phyloP scores from a whole-genome alignment of 352 stramenopile species.

The Pythium rishiriense region DNA sequence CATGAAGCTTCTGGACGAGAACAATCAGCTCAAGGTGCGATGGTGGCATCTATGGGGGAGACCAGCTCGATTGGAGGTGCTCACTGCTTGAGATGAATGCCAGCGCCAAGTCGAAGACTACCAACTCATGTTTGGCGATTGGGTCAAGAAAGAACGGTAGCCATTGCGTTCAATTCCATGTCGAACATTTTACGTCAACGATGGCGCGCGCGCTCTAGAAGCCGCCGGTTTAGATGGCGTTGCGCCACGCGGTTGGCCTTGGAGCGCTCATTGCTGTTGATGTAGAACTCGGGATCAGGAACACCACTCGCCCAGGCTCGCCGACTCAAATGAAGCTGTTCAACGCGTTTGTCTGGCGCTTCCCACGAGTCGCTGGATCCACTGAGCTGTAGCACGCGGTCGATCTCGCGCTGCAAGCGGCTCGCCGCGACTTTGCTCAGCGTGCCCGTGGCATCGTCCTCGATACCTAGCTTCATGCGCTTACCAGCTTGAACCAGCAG shows the following conservation, averaged over 20 bases:
- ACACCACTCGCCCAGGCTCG: conserved; percentile 48
- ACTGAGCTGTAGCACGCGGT: conserved; percentile 30
- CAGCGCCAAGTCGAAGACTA: conserved; percentile 78
- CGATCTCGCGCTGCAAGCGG: conserved; percentile 29
- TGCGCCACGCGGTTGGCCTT: conserved; percentile 8
- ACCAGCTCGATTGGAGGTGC: not conserved
- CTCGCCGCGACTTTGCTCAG: conserved; percentile 1
- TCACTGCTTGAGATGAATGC: not conserved
- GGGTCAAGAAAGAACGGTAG: conserved; percentile 81
- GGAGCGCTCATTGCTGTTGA: conserved; percentile 29
- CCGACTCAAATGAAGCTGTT: conserved; percentile 38
- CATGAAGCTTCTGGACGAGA: conserved; percentile 73
- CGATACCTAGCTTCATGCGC: conserved; percentile 11
- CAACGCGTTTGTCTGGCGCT: conserved; percentile 42
- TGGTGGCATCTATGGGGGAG: not conserved
- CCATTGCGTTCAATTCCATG: not conserved
- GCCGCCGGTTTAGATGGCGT: conserved; percentile 14
- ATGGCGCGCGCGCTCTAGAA: conserved; percentile 6
- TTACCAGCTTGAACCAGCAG: conserved; percentile 18
- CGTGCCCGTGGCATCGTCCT: not conserved
- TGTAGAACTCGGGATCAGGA: conserved; percentile 50
- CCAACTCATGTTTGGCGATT: conserved; percentile 80
- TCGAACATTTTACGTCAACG: not conserved
- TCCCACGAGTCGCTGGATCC: conserved; percentile 42
- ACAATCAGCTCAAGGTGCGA: conserved; percentile 66